Percentiles rank a stretch among this genome's conserved stretches.
phyloP scores from a whole-genome alignment of 2,329 filamentous ascomycete species.

The Pyrenochaeta sp. region DNA sequence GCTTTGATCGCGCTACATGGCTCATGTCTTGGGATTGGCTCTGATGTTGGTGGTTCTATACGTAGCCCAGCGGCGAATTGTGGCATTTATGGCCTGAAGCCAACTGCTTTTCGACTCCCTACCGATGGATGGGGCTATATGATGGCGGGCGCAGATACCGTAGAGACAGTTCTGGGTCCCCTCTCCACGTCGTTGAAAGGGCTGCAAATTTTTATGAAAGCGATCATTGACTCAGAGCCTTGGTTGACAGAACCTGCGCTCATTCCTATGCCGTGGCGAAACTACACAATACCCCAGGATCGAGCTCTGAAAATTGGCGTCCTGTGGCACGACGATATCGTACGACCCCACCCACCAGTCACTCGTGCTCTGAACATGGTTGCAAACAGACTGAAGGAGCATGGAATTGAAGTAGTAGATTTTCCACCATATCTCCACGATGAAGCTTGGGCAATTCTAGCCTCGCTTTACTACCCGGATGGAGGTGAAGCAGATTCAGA shows the following conservation, averaged over 20 bases:
- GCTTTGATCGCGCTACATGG: constrained; percentile 62
- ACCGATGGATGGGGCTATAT: constrained; percentile 53
- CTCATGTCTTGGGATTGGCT: constrained; percentile 64
- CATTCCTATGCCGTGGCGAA: constrained; percentile 65
- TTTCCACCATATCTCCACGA: constrained; percentile 60
- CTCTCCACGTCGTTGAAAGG: constrained; percentile 63
- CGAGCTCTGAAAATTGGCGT: constrained; percentile 64
- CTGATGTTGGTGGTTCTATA: constrained; percentile 64
- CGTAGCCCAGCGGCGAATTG: constrained; percentile 41
- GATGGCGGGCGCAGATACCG: constrained; percentile 56
- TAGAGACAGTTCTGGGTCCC: constrained; percentile 63
- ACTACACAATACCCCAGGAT: constrained; percentile 33
- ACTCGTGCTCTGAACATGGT: constrained; percentile 62
- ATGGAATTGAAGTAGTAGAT: constrained; percentile 63
- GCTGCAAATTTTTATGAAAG: constrained; percentile 62
- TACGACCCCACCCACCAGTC: constrained; percentile 72
- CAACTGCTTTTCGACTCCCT: constrained; percentile 57
- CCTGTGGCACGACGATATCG: constrained; percentile 71
- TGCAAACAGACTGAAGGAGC: constrained; percentile 52
- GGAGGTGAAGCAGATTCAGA: constrained; percentile 64
- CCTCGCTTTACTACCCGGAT: constrained; percentile 62
- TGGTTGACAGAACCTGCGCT: constrained; percentile 68
- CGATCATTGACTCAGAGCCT: constrained; percentile 61
- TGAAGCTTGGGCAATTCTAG: constrained; percentile 58
- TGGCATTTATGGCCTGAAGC: constrained; percentile 49